Evolutionary conservation across 805 yeast species (phyloP).

Genomic region (Teunomyces kruisii): DNA sequence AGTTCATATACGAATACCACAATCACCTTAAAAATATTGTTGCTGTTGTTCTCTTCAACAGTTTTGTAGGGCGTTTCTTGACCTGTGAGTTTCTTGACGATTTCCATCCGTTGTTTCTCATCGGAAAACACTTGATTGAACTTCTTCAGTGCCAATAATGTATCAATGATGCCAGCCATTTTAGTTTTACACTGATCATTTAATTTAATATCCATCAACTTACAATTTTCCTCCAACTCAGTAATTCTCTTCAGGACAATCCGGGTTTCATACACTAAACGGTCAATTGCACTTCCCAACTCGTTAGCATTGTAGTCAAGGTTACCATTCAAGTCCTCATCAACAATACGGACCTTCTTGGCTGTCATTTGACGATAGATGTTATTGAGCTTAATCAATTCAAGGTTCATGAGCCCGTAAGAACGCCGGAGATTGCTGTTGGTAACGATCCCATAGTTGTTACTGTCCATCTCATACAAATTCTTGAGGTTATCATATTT

Average conservation of each 20-base stretch:
- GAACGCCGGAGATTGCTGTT: conserved; percentile 15
- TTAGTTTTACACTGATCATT: conserved; percentile 27
- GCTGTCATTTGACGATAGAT: conserved; percentile 25
- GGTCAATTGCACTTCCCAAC: conserved; percentile 34
- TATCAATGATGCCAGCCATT: conserved; percentile 23
- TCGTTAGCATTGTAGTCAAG: conserved; percentile 29
- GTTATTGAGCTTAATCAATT: conserved; percentile 27
- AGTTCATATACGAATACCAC: conserved; percentile 35
- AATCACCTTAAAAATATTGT: conserved; percentile 20
- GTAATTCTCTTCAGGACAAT: conserved; percentile 40
- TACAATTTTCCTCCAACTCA: conserved; percentile 38
- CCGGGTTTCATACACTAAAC: conserved; percentile 40
- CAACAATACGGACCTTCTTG: conserved; percentile 23
- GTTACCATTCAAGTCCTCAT: conserved; percentile 28
- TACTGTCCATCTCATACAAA: conserved; percentile 9
- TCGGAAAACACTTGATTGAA: conserved; percentile 32
- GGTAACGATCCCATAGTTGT: conserved; percentile 6
- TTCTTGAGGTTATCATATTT: conserved; percentile 20
- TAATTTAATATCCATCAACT: conserved; percentile 26
- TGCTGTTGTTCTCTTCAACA: conserved; percentile 4
- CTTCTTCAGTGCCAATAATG: conserved; percentile 27
- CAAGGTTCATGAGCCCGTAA: conserved; percentile 30
- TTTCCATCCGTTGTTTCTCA: conserved; percentile 24
- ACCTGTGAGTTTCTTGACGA: conserved; percentile 30
- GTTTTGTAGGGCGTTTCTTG: conserved; percentile 5